These are phyloP conservation scores for Fonsecaea erecta DNA, from an alignment of 2,329 filamentous ascomycete species.

Conservation along the genomic window DNA sequence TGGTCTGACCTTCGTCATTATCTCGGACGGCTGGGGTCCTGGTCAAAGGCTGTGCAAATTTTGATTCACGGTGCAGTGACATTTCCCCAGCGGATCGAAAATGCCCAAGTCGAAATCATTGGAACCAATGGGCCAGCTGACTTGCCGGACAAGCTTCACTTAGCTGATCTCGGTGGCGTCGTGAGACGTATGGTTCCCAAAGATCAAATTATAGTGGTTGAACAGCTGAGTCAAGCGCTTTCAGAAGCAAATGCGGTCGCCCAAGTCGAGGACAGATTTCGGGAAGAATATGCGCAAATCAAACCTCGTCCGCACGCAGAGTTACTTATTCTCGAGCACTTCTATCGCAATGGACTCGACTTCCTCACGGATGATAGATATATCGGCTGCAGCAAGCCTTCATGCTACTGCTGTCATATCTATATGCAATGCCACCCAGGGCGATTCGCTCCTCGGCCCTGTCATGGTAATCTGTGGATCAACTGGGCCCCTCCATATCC, in stretches of 20 bases:
- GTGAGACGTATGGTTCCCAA: slow-evolving; percentile 13
- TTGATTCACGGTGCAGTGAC: slow-evolving; percentile 45
- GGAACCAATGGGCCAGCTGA: slow-evolving; percentile 5
- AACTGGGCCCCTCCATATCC: slow-evolving; percentile 41
- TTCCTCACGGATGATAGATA: slow-evolving; percentile 52
- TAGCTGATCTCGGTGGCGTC: slow-evolving; percentile 4
- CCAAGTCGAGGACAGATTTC: slow-evolving; percentile 5
- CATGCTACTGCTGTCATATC: slow-evolving; percentile 55
- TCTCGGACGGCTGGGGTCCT: slow-evolving; percentile 54
- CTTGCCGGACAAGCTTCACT: not conserved
- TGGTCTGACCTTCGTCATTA: slow-evolving; percentile 44
- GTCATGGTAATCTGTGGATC: slow-evolving; percentile 41
- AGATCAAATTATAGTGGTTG: not conserved
- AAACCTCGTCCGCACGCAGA: slow-evolving; percentile 51
- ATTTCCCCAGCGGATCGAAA: slow-evolving; percentile 43
- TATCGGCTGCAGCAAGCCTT: slow-evolving; percentile 58
- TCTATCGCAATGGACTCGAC: slow-evolving; percentile 41
- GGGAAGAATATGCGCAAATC: slow-evolving; percentile 29
- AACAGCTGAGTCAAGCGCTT: slow-evolving; percentile 14
- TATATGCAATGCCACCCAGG: slow-evolving; percentile 42
- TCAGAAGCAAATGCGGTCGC: slow-evolving; percentile 7
- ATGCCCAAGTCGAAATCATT: slow-evolving; percentile 15
- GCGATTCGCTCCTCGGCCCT: slow-evolving; percentile 38
- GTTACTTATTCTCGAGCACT: slow-evolving; percentile 55
- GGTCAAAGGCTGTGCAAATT: slow-evolving; percentile 46